Evolutionary conservation across 345 rosid genomes (phyloP), one percentile per base, ranked within the genome.

Genomic region (Brassica nigra): DNA sequence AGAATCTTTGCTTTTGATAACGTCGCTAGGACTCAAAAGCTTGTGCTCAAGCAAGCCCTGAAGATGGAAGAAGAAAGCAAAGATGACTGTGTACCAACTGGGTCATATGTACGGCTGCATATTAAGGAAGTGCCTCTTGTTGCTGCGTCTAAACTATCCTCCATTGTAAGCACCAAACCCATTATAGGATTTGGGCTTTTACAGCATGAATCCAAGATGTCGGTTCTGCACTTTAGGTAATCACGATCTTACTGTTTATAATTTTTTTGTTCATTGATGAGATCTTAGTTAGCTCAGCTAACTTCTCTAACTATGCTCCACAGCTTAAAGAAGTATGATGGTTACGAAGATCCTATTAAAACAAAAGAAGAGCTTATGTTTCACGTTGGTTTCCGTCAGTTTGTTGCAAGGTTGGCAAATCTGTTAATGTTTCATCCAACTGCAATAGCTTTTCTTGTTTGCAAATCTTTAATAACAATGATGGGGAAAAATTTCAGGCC

Each of bases 161-260:
- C 68, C 23, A 47, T 83, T 67, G 83, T 87, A 9, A 84, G 75
- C 78, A 83, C 78, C 30, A 76, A 75, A 36, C 94, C 97, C 15
- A 8, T 90, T 61, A 80, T 89, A 70, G 88, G 84, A 44, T 89
- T 88, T 82, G 99, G 99, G 72, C 98, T 95, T 78, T 82, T 95
- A 81, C 99, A 90, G 76, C 98, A 91, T 57, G 99, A 93, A 80
- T 93, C 99, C 71, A 95, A 95, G 88, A 93, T 95, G 90, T 91
- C 98, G 23, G 96, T 93, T 76, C 92, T 93, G 70, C 91, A 91
- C 86, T 95, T 93, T 81, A 93, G 98, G 99, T 93, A 83, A 80
- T 68, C 66, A 30, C 8, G n/a, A 5, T 20, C 69, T 61, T 54
- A 15, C 58, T 10, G 14, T 64, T 72, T 61, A 23, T 30, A 12